These are phyloP conservation scores for Elymus sibiricus DNA, from an alignment of 176 grass and related monocot genomes.

Conservation along the genomic window DNA sequence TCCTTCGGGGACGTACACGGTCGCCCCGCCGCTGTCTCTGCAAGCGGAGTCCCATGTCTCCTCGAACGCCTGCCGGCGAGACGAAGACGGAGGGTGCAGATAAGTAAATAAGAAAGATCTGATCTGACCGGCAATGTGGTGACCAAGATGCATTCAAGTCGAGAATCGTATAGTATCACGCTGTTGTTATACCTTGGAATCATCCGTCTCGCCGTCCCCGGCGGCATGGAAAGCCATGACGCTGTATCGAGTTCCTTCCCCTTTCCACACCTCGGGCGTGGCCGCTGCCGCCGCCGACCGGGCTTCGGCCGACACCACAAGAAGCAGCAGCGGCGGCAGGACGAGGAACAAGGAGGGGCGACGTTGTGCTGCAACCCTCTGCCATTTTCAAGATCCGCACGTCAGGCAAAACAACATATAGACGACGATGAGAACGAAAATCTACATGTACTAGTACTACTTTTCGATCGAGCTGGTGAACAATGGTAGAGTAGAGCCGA, in stretches of 20 bases:
- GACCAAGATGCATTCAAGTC: background rate
- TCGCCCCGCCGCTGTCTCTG: background rate
- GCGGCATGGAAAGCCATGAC: slow-evolving; percentile 35
- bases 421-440: background rate
- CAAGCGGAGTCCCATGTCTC: slow-evolving; percentile 50
- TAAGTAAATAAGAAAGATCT: background rate
- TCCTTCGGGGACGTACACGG: slow-evolving; percentile 36
- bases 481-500: no score
- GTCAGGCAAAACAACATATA: background rate
- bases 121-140: background rate
- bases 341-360: background rate
- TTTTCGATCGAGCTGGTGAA: background rate
- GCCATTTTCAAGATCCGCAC: background rate
- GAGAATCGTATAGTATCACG: background rate
- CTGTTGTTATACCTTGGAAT: slow-evolving; percentile 34
- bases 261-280: background rate
- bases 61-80: slow-evolving; percentile 36
- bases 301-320: background rate
- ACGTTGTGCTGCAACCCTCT: no score
- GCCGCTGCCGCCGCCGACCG: background rate
- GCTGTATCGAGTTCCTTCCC: background rate
- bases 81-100: background rate
- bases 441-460: no score
- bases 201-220: slow-evolving; percentile 50
- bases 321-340: background rate